Evolutionary conservation across 345 rosid genomes (phyloP).

Genomic region (Syzygium aromaticum): DNA sequence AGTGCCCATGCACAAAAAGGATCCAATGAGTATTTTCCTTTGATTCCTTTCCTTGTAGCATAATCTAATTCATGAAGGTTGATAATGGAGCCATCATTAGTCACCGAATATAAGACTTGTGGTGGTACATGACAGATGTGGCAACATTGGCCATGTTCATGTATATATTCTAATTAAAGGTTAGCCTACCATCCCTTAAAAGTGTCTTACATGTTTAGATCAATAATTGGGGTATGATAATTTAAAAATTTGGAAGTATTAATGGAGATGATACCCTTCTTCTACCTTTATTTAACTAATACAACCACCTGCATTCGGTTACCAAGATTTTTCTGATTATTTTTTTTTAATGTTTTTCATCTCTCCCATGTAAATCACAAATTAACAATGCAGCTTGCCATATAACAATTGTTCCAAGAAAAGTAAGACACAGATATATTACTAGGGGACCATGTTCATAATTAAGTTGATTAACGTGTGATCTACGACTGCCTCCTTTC

Average conservation of each 20-base stretch:
- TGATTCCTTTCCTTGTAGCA: not conserved
- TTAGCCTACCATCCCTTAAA: not conserved
- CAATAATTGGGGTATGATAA: not conserved
- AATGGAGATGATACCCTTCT: not conserved
- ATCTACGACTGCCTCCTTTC: constrained; percentile 15
- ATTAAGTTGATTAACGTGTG: not conserved
- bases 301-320: not conserved
- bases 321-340: not conserved
- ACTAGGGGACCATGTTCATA: constrained; percentile 8
- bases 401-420: not conserved
- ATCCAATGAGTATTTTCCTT: not conserved
- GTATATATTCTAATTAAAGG: not conserved
- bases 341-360: not conserved
- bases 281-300: not conserved
- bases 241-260: not conserved
- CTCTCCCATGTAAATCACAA: not conserved
- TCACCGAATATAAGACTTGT: not conserved
- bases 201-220: not conserved
- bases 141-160: not conserved
- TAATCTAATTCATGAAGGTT: not conserved
- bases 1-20: not conserved
- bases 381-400: not conserved
- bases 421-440: not conserved
- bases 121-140: not conserved
- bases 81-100: not conserved